Base-by-base conservation (phyloP, 495 filamentous ascomycete species). In the Delitschia confertaspora region DNA sequence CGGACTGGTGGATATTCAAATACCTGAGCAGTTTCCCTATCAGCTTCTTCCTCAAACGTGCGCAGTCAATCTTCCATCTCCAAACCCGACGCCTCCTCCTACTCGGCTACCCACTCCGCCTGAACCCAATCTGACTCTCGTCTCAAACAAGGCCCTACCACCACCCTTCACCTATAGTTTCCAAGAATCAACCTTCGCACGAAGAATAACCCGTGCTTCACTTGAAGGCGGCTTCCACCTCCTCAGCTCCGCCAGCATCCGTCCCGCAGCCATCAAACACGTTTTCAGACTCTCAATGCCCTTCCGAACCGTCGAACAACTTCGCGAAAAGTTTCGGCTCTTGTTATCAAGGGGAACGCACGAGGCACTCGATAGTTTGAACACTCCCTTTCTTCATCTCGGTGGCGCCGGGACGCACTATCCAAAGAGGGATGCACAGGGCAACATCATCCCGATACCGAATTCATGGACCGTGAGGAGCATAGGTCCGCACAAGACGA, bases 331-430 rank as follows among this genome's bases (percentile, higher is more conserved):
- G 1, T 65, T 83, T 27, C 55, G 59, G 31, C 49, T 57, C 2
- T 53, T 69, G 7, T 55, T 82, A 5, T 46, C 35, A 2, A 59
- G 53, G 4, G 61, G 55, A 4, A 48, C 59, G 4, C 60, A 65
- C 6, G 73, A 80, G 16, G 62, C 64, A 3, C 63, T 88, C 8
- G 68, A 77, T 38, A 62, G 69, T 45, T 80, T 71, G 70, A 59
- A 70, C n/a, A 66, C 73, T 13, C 80, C 81, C 2, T 80, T 82
- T 26, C 68, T 79, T 25, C 63, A 76, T 35, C 65, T 86, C 32
- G 82, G 82, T 10, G 82, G 80, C 3, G 75, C 82, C 2, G 82
- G 81, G 0, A 80, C 75, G 1, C 78, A 81, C 48, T 79, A 78
- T 48, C 62, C 69, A 1, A 61, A 60, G 1, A 49, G 54, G 16